Evolutionary conservation across 192 early-diverging fungal genomes (phyloP).

Genomic region (Coemansia sp.): DNA sequence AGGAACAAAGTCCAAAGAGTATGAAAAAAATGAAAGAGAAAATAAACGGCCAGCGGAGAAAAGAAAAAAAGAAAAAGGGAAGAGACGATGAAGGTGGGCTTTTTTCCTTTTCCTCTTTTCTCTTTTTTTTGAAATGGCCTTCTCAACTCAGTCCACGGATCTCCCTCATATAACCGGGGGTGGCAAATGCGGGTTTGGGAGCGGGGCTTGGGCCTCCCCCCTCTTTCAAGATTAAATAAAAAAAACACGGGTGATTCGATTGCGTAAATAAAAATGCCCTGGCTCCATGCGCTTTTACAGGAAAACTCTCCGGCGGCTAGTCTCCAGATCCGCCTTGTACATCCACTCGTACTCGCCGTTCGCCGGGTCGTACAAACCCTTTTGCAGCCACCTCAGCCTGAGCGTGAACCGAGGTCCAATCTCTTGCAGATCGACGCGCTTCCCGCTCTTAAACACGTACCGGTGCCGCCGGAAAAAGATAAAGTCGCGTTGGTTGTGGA

Average conservation of each 20-base stretch:
- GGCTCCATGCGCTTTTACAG: conserved; percentile 47
- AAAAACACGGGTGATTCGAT: too few relatives aligned
- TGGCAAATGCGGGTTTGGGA: background rate
- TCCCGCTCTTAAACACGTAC: conserved; percentile 84
- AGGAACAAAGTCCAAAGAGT: background rate
- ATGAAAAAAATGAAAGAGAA: conserved; percentile 9
- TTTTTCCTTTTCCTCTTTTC: too few relatives aligned
- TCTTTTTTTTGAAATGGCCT: too few relatives aligned
- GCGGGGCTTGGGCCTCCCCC: background rate
- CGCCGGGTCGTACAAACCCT: conserved; percentile 86
- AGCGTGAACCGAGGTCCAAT: conserved; percentile 94
- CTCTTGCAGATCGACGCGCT: conserved; percentile 88
- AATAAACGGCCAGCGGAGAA: conserved; percentile 5
- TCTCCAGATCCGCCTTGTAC: conserved; percentile 90
- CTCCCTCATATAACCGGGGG: background rate
- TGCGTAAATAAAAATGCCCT: conserved; percentile 3
- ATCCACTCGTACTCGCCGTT: conserved; percentile 97
- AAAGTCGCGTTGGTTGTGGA: conserved; percentile 99
- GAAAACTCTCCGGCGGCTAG: conserved; percentile 85
- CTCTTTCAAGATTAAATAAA: background rate
- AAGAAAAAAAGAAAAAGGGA: background rate
- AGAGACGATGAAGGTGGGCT: background rate
- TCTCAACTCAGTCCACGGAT: too few relatives aligned
- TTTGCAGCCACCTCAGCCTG: conserved; percentile 90
- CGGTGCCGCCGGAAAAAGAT: conserved; percentile 97